phyloP scores from a whole-genome alignment of 148 eudicot species.

The Cornus suecica region DNA sequence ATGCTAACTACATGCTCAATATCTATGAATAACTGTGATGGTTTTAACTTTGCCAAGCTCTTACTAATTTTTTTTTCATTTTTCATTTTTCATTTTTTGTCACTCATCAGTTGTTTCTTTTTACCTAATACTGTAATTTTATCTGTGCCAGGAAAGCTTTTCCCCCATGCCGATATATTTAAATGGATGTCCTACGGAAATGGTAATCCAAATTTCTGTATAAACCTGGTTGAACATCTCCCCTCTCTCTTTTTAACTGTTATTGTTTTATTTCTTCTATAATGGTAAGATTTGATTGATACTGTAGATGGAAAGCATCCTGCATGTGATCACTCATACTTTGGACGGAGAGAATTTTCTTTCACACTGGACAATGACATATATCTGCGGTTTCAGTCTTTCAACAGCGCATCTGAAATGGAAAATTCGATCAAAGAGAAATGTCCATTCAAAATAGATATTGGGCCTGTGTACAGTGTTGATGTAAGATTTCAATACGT shows the following conservation, averaged over 20 bases:
- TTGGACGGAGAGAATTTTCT: slow-evolving; percentile 86
- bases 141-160: slow-evolving; percentile 65
- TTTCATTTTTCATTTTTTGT: no score
- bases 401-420: slow-evolving; percentile 63
- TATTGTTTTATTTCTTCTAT: neutral
- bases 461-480: slow-evolving; percentile 89
- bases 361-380: slow-evolving; percentile 77
- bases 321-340: slow-evolving; percentile 73
- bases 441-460: slow-evolving; percentile 92
- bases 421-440: slow-evolving; percentile 79
- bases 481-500: slow-evolving; percentile 52
- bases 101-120: no score
- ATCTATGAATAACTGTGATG: no score
- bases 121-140: no score
- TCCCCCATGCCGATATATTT: slow-evolving; percentile 75
- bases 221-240: neutral
- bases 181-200: slow-evolving; percentile 96
- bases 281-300: neutral
- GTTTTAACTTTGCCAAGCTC: no score
- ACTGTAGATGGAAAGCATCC: slow-evolving; percentile 93
- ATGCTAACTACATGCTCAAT: no score
- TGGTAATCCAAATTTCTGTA: slow-evolving; percentile 40
- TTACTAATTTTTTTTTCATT: no score
- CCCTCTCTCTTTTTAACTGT: neutral
- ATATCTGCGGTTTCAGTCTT: slow-evolving; percentile 78